Percentiles rank a stretch among this genome's conserved stretches.
Conservation (phyloP, 768 basidiomycete species). For the Cystobasidium tubakii region DNA sequence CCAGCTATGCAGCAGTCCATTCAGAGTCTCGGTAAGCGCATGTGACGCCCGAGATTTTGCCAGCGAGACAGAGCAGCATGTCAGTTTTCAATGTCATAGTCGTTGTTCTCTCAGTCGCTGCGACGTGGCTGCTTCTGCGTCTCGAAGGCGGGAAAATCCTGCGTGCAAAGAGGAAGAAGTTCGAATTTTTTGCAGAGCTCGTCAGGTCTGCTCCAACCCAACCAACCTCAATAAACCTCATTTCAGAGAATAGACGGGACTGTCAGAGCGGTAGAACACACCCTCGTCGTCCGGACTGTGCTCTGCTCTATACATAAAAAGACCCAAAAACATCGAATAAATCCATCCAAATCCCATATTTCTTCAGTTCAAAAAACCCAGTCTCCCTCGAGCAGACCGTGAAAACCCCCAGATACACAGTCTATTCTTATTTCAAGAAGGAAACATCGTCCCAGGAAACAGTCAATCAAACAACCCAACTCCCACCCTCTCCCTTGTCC, state of each 20-base stretch:
- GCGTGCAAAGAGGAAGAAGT: not conserved
- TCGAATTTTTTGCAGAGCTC: not conserved
- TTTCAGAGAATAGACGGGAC: slow-evolving; percentile 1
- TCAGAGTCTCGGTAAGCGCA: too few relatives aligned
- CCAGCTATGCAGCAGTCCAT: too few relatives aligned
- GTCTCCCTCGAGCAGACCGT: not conserved
- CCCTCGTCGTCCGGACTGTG: slow-evolving; percentile 1
- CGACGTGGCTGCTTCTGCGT: not conserved
- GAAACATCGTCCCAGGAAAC: not conserved
- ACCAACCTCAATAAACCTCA: not conserved
- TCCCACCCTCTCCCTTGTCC: not conserved
- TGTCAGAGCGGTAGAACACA: not conserved
- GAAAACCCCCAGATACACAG: not conserved
- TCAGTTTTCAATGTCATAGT: not conserved
- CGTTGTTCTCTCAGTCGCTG: not conserved
- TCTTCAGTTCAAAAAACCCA: not conserved
- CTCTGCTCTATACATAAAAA: not conserved
- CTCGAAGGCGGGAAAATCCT: not conserved
- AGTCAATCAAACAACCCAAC: not conserved
- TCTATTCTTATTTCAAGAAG: slow-evolving; percentile 9
- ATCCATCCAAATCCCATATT: not conserved
- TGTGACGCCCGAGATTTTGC: too few relatives aligned
- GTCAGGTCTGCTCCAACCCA: not conserved
- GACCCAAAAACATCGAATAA: not conserved
- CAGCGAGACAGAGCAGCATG: not conserved